phyloP scores from a whole-genome alignment of 2,329 filamentous ascomycete species.

The Pleurostoma richardsiae region DNA sequence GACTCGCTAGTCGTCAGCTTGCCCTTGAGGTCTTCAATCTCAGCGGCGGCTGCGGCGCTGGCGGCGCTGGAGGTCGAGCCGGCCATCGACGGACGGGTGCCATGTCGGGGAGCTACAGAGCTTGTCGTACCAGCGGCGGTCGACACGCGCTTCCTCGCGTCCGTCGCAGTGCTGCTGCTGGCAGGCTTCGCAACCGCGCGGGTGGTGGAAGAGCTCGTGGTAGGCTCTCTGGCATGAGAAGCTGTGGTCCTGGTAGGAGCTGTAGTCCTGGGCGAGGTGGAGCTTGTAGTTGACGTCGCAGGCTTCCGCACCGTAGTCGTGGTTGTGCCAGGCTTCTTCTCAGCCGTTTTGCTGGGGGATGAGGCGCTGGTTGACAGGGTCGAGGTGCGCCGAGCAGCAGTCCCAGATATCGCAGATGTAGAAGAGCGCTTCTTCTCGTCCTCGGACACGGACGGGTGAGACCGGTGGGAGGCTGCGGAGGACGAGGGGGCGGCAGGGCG shows the following conservation, averaged over 20 bases:
- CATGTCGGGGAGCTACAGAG: conserved; percentile 32
- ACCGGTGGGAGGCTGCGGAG: conserved; percentile 17
- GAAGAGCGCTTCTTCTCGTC: conserved; percentile 27
- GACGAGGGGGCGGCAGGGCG: conserved; percentile 23
- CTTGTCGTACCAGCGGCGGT: conserved; percentile 33
- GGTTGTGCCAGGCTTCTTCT: conserved; percentile 12
- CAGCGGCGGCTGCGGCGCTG: conserved; percentile 42
- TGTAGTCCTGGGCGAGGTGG: conserved; percentile 26
- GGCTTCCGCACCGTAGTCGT: conserved; percentile 29
- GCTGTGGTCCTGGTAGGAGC: conserved; percentile 26
- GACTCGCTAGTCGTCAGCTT: conserved; percentile 54
- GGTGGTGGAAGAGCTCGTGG: conserved; percentile 16
- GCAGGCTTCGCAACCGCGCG: conserved; percentile 28
- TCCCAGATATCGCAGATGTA: conserved; percentile 9
- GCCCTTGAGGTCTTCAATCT: conserved; percentile 54
- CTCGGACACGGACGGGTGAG: conserved; percentile 27
- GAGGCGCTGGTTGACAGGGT: conserved; percentile 14
- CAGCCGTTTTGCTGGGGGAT: conserved; percentile 17
- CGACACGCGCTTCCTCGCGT: conserved; percentile 55
- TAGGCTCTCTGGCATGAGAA: conserved; percentile 13
- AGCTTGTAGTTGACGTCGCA: conserved; percentile 20
- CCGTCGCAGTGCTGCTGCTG: conserved; percentile 31
- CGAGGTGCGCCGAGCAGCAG: conserved; percentile 25
- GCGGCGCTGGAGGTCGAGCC: conserved; percentile 22
- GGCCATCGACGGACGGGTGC: conserved; percentile 31